Evolutionary conservation across 805 yeast species (phyloP), one percentile per base, ranked within the genome.

Genomic region (Brettanomyces anomalus): DNA sequence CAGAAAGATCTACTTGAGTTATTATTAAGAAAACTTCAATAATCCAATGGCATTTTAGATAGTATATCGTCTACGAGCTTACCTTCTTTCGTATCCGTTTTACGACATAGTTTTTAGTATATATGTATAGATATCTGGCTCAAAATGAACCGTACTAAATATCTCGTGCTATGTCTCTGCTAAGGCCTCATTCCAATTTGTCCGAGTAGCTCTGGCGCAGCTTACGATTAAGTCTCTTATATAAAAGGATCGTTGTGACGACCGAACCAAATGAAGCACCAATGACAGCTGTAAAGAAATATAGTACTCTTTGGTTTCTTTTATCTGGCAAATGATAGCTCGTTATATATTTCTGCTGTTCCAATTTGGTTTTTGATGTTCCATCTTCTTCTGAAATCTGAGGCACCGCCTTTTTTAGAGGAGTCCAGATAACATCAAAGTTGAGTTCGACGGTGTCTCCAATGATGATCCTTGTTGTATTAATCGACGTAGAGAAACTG

Each of bases 401-500:
- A 5, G 15, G 19, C 33, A 19, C 33, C 7, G n/a, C 15, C 37
- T 39, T 13, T 18, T 36, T 24, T 33, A 47, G 35, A 18, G 44
- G 47, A 4, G 55, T 42, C 90, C 90, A 83, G 44, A 75, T 66
- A 16, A 76, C 71, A 21, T 80, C 76, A 47, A 83, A 68, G 40
- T 67, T 69, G 28, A 83, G 56, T 8, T 81, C 70, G 43, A 83
- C 62, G 21, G 63, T 58, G 51, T 79, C 84, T 16, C 88, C 89
- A 56, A 83, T 83, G 16, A 79, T 77, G 33, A 72, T 69, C 46
- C 83, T 68, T 2, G 81, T 71, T 4, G 79, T 71, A 51, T 77
- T 75, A 6, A 76, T 67, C n/a, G 83, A 76, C 5, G 83, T 65
- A 10, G 82, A 70, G 64, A 74, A 80, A 3, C 77, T 81, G 31